A percentile compares a stretch with the other conserved stretches of the same genome.
Conservation (phyloP, 2,329 filamentous ascomycete species). For the Neofusicoccum ribis region DNA sequence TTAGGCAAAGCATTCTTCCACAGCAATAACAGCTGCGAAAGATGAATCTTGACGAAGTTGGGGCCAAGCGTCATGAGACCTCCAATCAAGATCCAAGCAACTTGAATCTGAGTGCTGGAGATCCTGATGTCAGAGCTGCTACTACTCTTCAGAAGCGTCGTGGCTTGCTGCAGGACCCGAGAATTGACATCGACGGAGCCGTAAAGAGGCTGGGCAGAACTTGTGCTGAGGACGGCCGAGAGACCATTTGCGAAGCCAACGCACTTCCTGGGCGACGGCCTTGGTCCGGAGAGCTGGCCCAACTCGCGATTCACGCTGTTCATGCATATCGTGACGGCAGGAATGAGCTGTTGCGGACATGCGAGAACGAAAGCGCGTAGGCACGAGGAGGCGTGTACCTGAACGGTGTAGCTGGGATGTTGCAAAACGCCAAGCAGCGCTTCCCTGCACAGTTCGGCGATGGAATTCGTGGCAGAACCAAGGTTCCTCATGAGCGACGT, state of each 20-base stretch:
- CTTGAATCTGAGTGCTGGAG: conserved; percentile 92
- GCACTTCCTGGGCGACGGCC: conserved; percentile 79
- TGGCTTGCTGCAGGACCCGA: conserved; percentile 85
- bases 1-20: conserved; percentile 98
- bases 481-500: conserved; percentile 75
- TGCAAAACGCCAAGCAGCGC: conserved; percentile 85
- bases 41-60: conserved; percentile 98
- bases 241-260: conserved; percentile 90
- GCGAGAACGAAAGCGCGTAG: conserved; percentile 84
- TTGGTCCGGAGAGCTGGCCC: conserved; percentile 69
- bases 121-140: conserved; percentile 86
- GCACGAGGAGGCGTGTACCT: conserved; percentile 84
- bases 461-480: conserved; percentile 75
- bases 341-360: conserved; percentile 87
- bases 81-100: conserved; percentile 96
- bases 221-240: conserved; percentile 86
- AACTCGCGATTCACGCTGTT: conserved; percentile 90
- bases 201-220: conserved; percentile 82
- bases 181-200: conserved; percentile 96
- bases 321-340: conserved; percentile 92
- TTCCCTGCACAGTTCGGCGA: conserved; percentile 84
- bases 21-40: conserved; percentile 86
- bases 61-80: conserved; percentile 95
- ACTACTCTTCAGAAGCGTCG: conserved; percentile 86
- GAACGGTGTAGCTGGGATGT: conserved; percentile 94